Conservation (phyloP, 179 eudicot species). For the Camellia oleifera region DNA sequence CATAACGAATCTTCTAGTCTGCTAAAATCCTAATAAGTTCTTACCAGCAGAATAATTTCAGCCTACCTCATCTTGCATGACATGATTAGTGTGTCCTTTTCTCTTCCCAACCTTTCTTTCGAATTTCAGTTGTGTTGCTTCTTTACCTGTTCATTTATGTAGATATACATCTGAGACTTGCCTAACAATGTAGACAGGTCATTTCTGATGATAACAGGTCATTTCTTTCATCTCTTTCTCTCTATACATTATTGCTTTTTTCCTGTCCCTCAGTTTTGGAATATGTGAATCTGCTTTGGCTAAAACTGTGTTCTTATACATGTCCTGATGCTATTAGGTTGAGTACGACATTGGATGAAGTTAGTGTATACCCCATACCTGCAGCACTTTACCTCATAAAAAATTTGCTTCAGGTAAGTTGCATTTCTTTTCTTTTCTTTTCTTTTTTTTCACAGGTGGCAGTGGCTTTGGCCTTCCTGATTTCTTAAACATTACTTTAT, state of each 20-base stretch:
- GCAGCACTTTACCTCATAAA: slow-evolving; percentile 91
- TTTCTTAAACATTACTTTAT: slow-evolving; percentile 21
- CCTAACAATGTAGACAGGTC: too few species aligned
- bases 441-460: neutral
- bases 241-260: neutral
- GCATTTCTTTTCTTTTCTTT: neutral
- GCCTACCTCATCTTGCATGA: too few species aligned
- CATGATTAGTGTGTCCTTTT: too few species aligned
- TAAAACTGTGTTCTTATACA: neutral
- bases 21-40: too few species aligned
- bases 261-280: neutral
- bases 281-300: neutral
- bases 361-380: slow-evolving; percentile 93
- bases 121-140: too few species aligned
- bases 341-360: slow-evolving; percentile 88
- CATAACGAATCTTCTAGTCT: too few species aligned
- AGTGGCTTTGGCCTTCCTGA: slow-evolving; percentile 5
- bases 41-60: too few species aligned
- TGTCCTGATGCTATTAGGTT: slow-evolving; percentile 42
- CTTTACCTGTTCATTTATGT: too few species aligned
- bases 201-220: slow-evolving; percentile 84
- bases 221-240: slow-evolving; percentile 12
- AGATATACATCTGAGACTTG: too few species aligned
- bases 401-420: slow-evolving; percentile 77
- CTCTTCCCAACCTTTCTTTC: too few species aligned